These are phyloP conservation scores for Selaginella tamariscina DNA, from an alignment of 75 land plant species.

Conservation along the genomic window DNA sequence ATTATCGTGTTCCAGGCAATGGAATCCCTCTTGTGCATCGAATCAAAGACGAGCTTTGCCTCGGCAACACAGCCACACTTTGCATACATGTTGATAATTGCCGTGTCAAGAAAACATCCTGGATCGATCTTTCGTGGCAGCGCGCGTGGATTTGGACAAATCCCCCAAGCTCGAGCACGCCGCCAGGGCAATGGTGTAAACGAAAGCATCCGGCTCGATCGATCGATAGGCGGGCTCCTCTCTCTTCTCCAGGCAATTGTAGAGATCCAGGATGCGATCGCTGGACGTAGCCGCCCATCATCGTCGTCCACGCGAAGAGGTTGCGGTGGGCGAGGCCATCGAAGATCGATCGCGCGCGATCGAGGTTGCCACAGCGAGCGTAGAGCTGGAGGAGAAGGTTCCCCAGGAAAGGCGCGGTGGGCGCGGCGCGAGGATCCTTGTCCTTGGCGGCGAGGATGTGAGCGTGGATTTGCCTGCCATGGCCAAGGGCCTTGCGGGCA, in stretches of 20 bases:
- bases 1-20: not conserved
- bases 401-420: not conserved
- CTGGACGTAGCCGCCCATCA: conserved; percentile 4
- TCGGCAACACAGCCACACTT: conserved; percentile 2
- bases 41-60: conserved; percentile 7
- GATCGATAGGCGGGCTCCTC: not conserved
- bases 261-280: not conserved
- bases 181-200: not conserved
- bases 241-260: not conserved
- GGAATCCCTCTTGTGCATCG: not conserved
- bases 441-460: conserved; percentile 2
- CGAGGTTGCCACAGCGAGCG: conserved; percentile 1
- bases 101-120: conserved; percentile 2
- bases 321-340: conserved; percentile 2
- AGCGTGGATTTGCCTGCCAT: conserved; percentile 3
- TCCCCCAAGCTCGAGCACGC: conserved; percentile 4
- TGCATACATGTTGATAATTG: conserved; percentile 8
- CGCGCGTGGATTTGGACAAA: conserved; percentile 1
- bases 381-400: conserved; percentile 1
- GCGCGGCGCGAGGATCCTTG: not conserved
- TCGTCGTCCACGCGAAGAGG: not conserved
- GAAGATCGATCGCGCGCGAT: conserved; percentile 4
- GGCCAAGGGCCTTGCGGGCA: not conserved
- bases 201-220: conserved; percentile 4
- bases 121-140: not conserved